phyloP scores from a whole-genome alignment of 2,329 filamentous ascomycete genomes.

The Annulohypoxylon truncatum region DNA sequence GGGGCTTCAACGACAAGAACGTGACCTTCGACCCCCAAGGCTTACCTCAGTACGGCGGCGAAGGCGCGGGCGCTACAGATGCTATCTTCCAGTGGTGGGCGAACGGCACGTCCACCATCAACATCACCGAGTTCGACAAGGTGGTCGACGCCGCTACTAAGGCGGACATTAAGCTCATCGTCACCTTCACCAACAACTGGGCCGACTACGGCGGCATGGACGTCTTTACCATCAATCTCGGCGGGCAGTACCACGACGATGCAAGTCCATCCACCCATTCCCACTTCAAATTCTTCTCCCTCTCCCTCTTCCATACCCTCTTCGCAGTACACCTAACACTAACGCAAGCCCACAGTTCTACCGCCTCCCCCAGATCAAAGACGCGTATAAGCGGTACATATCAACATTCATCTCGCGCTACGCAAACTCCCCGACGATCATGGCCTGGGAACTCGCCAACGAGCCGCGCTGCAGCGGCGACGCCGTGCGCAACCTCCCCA shows the following conservation, averaged over 20 bases:
- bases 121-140: conserved; percentile 60
- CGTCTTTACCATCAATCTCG: conserved; percentile 67
- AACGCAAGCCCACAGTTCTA: conserved; percentile 56
- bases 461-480: conserved; percentile 66
- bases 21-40: conserved; percentile 58
- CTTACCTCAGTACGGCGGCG: conserved; percentile 63
- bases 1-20: conserved; percentile 70
- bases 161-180: conserved; percentile 63
- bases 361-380: conserved; percentile 61
- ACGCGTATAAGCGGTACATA: conserved; percentile 69
- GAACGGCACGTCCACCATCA: conserved; percentile 60
- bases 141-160: conserved; percentile 63
- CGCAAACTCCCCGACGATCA: conserved; percentile 67
- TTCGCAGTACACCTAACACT: not conserved
- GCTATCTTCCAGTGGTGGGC: conserved; percentile 60
- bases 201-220: conserved; percentile 71
- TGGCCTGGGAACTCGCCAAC: conserved; percentile 76
- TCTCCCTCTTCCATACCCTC: too few relatives aligned
- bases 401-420: conserved; percentile 69
- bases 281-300: not conserved
- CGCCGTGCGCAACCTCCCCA: conserved; percentile 58
- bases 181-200: conserved; percentile 69
- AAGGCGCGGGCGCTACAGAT: conserved; percentile 58
- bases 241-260: conserved; percentile 63
- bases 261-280: conserved; percentile 47